These are phyloP conservation scores for Nepenthes mirabilis DNA, from an alignment of 148 eudicot species.

Conservation along the genomic window DNA sequence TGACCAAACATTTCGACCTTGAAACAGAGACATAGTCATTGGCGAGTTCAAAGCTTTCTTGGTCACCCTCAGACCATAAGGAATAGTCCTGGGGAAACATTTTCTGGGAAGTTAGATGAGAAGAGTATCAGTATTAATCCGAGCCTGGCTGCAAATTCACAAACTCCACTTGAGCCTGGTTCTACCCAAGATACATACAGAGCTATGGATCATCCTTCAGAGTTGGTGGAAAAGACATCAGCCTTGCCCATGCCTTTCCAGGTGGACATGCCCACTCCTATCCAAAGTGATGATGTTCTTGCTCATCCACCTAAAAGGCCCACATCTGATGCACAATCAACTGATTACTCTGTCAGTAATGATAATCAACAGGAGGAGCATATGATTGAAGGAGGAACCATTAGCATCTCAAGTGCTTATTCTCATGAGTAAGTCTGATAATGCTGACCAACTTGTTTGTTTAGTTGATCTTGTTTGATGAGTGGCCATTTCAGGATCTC, in stretches of 20 bases:
- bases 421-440: slow-evolving; percentile 60
- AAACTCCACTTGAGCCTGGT: slow-evolving; percentile 32
- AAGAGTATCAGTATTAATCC: slow-evolving; percentile 32
- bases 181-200: slow-evolving; percentile 26
- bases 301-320: slow-evolving; percentile 32
- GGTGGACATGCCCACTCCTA: slow-evolving; percentile 21
- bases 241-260: slow-evolving; percentile 28
- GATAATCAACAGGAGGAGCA: slow-evolving; percentile 48
- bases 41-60: slow-evolving; percentile 54
- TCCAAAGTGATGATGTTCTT: slow-evolving; percentile 29
- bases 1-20: neutral
- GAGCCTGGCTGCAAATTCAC: slow-evolving; percentile 24
- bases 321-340: slow-evolving; percentile 26
- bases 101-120: slow-evolving; percentile 50
- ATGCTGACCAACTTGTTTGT: slow-evolving; percentile 1
- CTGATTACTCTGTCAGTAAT: slow-evolving; percentile 20
- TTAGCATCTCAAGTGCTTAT: slow-evolving; percentile 63
- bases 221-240: slow-evolving; percentile 29
- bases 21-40: slow-evolving; percentile 71
- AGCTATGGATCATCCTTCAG: slow-evolving; percentile 34
- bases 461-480: neutral
- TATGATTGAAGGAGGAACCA: slow-evolving; percentile 74
- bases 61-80: slow-evolving; percentile 45
- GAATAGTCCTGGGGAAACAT: slow-evolving; percentile 34
- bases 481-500: neutral